These are phyloP conservation scores for Wickerhamiella kurtzmanii DNA, from an alignment of 805 yeast species.

Conservation along the genomic window DNA sequence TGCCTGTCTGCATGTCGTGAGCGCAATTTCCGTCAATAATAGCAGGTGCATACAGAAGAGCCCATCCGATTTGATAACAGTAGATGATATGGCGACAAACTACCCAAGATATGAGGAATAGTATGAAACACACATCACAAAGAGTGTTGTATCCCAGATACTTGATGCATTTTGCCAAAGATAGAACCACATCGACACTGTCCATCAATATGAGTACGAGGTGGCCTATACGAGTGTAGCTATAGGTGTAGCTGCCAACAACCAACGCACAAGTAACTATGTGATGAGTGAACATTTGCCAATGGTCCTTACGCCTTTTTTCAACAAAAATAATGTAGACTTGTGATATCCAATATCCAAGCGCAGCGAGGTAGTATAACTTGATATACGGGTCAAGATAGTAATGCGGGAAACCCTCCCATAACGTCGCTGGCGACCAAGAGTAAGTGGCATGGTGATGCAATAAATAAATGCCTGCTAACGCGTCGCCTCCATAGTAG, in stretches of 20 bases:
- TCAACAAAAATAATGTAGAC: conserved; percentile 65
- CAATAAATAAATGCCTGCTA: conserved; percentile 46
- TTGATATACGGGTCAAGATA: conserved; percentile 41
- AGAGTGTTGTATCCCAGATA: conserved; percentile 44
- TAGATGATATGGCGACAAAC: conserved; percentile 59
- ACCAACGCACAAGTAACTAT: conserved; percentile 60
- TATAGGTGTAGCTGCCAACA: conserved; percentile 57
- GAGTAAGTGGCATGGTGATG: conserved; percentile 41
- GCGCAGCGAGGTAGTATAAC: conserved; percentile 54
- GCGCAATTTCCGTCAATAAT: conserved; percentile 25
- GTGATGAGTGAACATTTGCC: conserved; percentile 82
- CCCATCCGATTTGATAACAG: conserved; percentile 51
- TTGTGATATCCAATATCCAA: conserved; percentile 75
- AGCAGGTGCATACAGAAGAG: conserved; percentile 33
- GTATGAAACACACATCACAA: conserved; percentile 58
- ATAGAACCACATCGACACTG: conserved; percentile 57
- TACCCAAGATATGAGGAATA: conserved; percentile 60
- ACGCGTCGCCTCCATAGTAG: conserved; percentile 45
- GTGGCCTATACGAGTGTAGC: conserved; percentile 68
- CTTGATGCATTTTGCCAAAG: conserved; percentile 63
- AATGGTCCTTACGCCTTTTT: conserved; percentile 64
- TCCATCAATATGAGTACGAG: conserved; percentile 71
- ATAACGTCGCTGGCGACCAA: conserved; percentile 42
- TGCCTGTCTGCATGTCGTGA: conserved; percentile 12
- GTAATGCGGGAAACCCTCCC: conserved; percentile 63